phyloP scores from a whole-genome alignment of 371 early-diverging fungal species.

The Umbelopsis sp. region DNA sequence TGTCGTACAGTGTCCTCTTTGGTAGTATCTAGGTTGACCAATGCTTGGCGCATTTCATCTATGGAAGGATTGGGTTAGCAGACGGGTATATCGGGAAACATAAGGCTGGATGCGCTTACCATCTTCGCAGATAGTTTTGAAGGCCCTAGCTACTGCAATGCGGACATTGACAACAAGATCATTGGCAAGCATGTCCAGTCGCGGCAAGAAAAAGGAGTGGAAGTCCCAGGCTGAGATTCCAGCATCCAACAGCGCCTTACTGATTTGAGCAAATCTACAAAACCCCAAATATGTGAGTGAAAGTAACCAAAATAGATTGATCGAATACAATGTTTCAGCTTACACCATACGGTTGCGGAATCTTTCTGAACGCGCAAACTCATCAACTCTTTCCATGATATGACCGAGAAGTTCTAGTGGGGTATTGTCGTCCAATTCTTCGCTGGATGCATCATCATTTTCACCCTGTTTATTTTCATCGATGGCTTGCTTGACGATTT shows the following conservation, averaged over 20 bases:
- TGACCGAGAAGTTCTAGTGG: slow-evolving; percentile 29
- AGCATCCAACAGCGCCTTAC: slow-evolving; percentile 39
- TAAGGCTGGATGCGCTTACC: slow-evolving; percentile 22
- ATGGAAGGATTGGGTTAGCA: not conserved
- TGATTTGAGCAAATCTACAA: slow-evolving; percentile 45
- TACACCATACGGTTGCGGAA: slow-evolving; percentile 40
- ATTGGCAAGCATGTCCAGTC: slow-evolving; percentile 33
- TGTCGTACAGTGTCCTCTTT: slow-evolving; percentile 7
- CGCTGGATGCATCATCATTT: slow-evolving; percentile 22
- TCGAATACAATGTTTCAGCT: not conserved
- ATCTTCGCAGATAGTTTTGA: slow-evolving; percentile 33
- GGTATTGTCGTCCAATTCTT: slow-evolving; percentile 15
- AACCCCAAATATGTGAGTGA: not conserved
- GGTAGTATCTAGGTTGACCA: not conserved
- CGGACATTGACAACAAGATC: slow-evolving; percentile 50
- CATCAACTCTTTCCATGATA: slow-evolving; percentile 36
- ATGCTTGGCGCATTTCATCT: slow-evolving; percentile 1
- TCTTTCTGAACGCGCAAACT: slow-evolving; percentile 24
- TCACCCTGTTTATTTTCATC: slow-evolving; percentile 22
- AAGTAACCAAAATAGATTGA: no score
- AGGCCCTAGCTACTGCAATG: slow-evolving; percentile 38
- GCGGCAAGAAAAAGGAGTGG: slow-evolving; percentile 47
- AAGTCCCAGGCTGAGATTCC: slow-evolving; percentile 45
- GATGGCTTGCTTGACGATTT: slow-evolving; percentile 30
- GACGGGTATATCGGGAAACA: not conserved